Conservation (phyloP, 1,284 basidiomycete species). For the Bondarzewia mesenterica region DNA sequence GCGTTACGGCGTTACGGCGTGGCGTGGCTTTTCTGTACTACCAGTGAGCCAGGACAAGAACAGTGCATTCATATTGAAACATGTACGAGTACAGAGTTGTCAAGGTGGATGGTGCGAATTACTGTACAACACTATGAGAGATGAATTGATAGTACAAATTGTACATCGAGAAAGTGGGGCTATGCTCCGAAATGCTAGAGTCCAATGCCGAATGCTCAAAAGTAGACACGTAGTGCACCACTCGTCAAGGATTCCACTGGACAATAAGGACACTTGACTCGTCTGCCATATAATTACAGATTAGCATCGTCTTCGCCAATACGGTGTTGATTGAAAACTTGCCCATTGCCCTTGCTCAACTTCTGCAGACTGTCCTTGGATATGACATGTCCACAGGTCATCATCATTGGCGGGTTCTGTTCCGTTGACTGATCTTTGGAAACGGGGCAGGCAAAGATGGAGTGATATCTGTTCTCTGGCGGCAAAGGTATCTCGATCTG, state of each 20-base stretch:
- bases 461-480: conserved; percentile 85
- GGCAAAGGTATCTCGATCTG: conserved; percentile 93
- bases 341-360: conserved; percentile 83
- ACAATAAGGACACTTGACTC: conserved; percentile 87
- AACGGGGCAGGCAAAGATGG: conserved; percentile 95
- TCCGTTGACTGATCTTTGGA: conserved; percentile 96
- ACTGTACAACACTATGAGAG: too few relatives aligned
- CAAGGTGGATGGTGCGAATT: too few relatives aligned
- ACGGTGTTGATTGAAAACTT: conserved; percentile 24
- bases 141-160: neutral
- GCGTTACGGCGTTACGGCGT: too few relatives aligned
- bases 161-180: neutral
- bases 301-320: neutral
- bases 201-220: conserved; percentile 37
- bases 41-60: too few relatives aligned
- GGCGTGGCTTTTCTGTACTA: too few relatives aligned
- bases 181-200: neutral
- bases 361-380: conserved; percentile 83
- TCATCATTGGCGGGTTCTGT: conserved; percentile 95
- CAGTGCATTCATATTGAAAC: too few relatives aligned
- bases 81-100: too few relatives aligned
- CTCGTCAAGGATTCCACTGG: conserved; percentile 62
- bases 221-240: conserved; percentile 62
- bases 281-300: conserved; percentile 32
- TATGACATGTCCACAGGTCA: conserved; percentile 91